Evolutionary conservation across 257 asterid species (phyloP).

Genomic region (Solanum bukasovii): DNA sequence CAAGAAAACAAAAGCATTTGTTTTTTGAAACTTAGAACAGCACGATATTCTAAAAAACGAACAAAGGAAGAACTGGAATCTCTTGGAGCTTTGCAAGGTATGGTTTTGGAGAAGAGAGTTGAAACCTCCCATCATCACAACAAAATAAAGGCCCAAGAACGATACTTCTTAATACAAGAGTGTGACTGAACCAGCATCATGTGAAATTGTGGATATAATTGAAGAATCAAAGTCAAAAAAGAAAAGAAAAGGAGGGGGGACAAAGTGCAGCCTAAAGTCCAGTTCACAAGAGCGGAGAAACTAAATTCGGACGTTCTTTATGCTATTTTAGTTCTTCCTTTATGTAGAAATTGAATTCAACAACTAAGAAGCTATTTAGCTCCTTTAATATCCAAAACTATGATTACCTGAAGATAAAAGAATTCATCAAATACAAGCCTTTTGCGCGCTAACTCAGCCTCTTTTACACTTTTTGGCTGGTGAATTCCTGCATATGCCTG

Average conservation of each 20-base stretch:
- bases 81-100: not conserved
- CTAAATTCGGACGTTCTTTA: not conserved
- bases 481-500: constrained; percentile 96
- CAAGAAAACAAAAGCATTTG: not conserved
- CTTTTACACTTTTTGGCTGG: constrained; percentile 56
- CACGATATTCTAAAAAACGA: not conserved
- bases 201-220: not conserved
- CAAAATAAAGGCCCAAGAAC: not conserved
- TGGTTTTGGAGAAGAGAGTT: not conserved
- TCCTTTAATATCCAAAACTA: not conserved
- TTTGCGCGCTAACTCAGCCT: constrained; percentile 83
- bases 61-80: not conserved
- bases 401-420: constrained; percentile 82
- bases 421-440: constrained; percentile 97
- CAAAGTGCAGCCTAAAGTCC: not conserved
- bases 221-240: not conserved
- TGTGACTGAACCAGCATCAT: not conserved
- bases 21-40: not conserved
- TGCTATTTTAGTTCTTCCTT: not conserved
- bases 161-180: not conserved
- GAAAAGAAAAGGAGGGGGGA: not conserved
- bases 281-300: not conserved
- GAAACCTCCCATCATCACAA: not conserved
- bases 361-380: not conserved
- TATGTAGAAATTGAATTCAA: not conserved